Conservation (phyloP, 2,329 filamentous ascomycete species). For the Calonectria montana region DNA sequence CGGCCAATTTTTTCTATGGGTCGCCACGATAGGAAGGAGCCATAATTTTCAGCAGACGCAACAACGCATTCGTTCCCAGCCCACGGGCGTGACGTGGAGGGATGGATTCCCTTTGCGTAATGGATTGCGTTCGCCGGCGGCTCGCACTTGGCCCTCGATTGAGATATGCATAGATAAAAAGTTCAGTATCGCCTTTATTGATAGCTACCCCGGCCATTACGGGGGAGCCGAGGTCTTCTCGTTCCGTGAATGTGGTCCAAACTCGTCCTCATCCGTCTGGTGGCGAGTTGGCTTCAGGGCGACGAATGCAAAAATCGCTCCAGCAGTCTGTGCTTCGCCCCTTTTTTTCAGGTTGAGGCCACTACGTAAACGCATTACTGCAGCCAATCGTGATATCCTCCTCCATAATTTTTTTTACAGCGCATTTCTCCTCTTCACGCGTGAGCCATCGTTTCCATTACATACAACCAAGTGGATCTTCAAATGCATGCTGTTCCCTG, state of each 20-base stretch:
- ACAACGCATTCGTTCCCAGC: not conserved
- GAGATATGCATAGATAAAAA: slow-evolving; percentile 5
- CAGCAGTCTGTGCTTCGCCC: not conserved
- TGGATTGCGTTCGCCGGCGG: not conserved
- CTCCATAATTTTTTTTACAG: not conserved
- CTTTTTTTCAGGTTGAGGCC: not conserved
- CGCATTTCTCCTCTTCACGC: not conserved
- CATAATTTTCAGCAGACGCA: not conserved
- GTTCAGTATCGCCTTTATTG: not conserved
- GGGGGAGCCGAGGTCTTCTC: not conserved
- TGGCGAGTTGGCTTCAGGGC: not conserved
- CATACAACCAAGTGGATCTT: not conserved
- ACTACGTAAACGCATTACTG: not conserved
- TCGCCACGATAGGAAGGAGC: slow-evolving; percentile 8
- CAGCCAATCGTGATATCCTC: not conserved
- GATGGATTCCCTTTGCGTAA: not conserved
- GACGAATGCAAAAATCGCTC: not conserved
- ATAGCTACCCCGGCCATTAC: not conserved
- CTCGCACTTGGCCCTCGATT: not conserved
- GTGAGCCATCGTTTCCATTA: not conserved
- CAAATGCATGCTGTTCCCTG: not conserved
- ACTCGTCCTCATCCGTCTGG: not conserved
- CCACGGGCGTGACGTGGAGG: not conserved
- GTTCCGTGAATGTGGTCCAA: not conserved
- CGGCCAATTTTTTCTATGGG: slow-evolving; percentile 6